A percentile compares a stretch with the other conserved stretches of the same genome.
These are phyloP conservation scores for Fusarium redolens DNA, from an alignment of 2,329 filamentous ascomycete genomes.

Conservation along the genomic window DNA sequence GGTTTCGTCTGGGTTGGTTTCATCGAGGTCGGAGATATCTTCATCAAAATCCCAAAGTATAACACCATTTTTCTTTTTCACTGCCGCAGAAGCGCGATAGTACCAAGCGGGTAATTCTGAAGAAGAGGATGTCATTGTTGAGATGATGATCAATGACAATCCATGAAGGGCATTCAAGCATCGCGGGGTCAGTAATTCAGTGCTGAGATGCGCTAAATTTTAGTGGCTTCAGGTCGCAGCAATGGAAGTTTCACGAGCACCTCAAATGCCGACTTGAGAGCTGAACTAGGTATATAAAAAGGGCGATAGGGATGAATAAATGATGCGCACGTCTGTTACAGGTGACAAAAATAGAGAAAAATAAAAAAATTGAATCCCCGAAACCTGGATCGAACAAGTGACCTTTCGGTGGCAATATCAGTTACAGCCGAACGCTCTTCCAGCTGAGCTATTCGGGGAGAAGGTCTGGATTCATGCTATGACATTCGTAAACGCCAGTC, in stretches of 20 bases:
- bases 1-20: not conserved
- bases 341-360: not conserved
- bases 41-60: not conserved
- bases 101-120: not conserved
- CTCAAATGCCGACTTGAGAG: fast-evolving
- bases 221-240: not conserved
- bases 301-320: not conserved
- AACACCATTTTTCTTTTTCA: fast-evolving
- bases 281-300: not conserved
- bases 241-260: fast-evolving
- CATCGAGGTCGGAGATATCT: slow-evolving; percentile 9
- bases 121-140: not conserved
- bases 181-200: not conserved
- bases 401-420: slow-evolving; percentile 34
- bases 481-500: fast-evolving
- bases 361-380: slow-evolving; percentile 18
- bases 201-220: not conserved
- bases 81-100: not conserved
- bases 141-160: not conserved
- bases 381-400: slow-evolving; percentile 41
- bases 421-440: slow-evolving; percentile 41
- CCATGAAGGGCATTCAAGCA: not conserved
- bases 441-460: slow-evolving; percentile 40
- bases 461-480: not conserved
- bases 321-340: not conserved